Evolutionary conservation across 108 stramenopile species (phyloP).

Genomic region (Cyclotella sp.): DNA sequence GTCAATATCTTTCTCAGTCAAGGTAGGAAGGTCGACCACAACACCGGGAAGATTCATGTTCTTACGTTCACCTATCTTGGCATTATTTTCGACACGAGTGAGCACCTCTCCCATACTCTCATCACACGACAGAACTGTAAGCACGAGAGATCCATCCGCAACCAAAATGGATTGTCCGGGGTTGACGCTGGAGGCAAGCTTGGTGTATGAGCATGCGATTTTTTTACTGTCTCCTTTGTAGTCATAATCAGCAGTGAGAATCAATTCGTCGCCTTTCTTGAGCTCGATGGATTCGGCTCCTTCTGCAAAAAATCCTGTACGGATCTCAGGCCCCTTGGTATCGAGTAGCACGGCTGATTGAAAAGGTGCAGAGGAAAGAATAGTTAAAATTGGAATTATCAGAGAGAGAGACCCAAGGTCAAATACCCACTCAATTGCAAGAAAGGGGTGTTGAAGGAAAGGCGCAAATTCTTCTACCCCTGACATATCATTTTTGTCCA

Average conservation of each 20-base stretch:
- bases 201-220: slow-evolving; percentile 80
- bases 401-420: not conserved
- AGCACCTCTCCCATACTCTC: slow-evolving; percentile 62
- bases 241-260: slow-evolving; percentile 77
- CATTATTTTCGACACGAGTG: slow-evolving; percentile 79
- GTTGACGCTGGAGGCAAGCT: slow-evolving; percentile 67
- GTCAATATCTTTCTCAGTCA: slow-evolving; percentile 94
- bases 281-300: slow-evolving; percentile 72
- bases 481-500: not conserved
- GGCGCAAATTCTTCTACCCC: too few species aligned
- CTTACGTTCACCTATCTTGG: slow-evolving; percentile 85
- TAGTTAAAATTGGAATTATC: not conserved
- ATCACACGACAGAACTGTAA: slow-evolving; percentile 72
- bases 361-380: not conserved
- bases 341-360: slow-evolving; percentile 74
- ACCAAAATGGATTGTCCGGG: slow-evolving; percentile 81
- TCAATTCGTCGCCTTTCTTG: slow-evolving; percentile 63
- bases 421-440: too few species aligned
- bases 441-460: too few species aligned
- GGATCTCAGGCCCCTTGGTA: slow-evolving; percentile 94
- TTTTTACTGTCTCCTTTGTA: slow-evolving; percentile 71
- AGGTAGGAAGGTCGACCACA: slow-evolving; percentile 82
- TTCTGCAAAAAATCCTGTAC: slow-evolving; percentile 88
- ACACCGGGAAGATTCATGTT: slow-evolving; percentile 95
- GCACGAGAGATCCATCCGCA: slow-evolving; percentile 90